Base-by-base conservation (phyloP, 176 grass and related monocot species). In the Oryza longistaminata region DNA sequence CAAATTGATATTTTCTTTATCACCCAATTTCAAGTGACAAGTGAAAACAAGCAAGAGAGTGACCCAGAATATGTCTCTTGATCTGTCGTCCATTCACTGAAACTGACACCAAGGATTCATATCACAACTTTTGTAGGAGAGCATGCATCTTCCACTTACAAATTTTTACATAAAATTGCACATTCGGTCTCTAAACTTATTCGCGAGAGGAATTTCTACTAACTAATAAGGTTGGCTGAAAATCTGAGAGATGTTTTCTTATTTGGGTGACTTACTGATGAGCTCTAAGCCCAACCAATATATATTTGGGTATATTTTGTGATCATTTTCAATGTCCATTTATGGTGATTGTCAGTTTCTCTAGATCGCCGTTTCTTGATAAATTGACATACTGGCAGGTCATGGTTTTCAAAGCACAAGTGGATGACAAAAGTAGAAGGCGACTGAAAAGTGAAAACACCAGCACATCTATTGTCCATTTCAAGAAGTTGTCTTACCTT, bases 401-500 rank as follows among this genome's bases (percentile, higher is more conserved):
- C 7, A 11, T 27, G 31, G 1, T 64, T 49, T 49, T 35, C 37
- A 35, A 45, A 19, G 34, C 74, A 7, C 22, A 25, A 72, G 40
- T 86, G 75, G 75, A 1, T 35, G 61, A 45, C 5, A 10, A 52
- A n/a, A 11, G 37, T 6, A 48, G 37, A 48, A 2, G 4, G 22
- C 1, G 10, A 43, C 52, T 64, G 53, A 64, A 64, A 86, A 43
- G 35, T 64, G 53, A 64, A 64, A 86, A 86, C 61, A 64, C 29
- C 49, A 22, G 6, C 13, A 27, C 7, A 50, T 75, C 26, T 66
- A 16, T 50, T 75, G 43, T 75, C 82, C 4, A 40, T 40, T 84
- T 60, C 46, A 58, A 11, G 3, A 85, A 33, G 43, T 70, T 77
- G 73, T 70, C 83, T 77, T 85, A 19, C 48, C 35, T 77, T 85